Conservation (phyloP, 441 rosid genomes). For the Viola pubescens region DNA sequence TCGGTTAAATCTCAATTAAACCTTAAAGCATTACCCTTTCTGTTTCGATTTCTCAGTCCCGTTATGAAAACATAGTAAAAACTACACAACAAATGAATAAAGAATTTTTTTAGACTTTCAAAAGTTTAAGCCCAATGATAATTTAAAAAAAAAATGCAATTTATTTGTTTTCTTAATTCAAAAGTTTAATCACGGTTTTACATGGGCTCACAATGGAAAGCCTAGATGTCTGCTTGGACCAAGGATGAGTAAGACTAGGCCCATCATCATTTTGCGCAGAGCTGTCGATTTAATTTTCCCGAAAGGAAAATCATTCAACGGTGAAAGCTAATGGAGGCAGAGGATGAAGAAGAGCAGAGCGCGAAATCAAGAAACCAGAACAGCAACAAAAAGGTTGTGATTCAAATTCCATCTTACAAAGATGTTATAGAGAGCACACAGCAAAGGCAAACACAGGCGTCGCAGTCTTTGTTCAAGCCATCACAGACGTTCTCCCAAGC, state of each 20-base stretch:
- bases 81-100: too few species aligned
- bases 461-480: slow-evolving; percentile 50
- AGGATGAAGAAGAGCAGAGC: slow-evolving; percentile 17
- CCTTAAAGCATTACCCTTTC: too few species aligned
- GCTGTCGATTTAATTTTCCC: neutral
- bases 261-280: neutral
- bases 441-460: neutral
- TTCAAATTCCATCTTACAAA: slow-evolving; percentile 72
- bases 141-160: too few species aligned
- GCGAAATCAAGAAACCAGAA: slow-evolving; percentile 8
- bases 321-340: slow-evolving; percentile 33
- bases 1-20: too few species aligned
- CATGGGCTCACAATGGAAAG: neutral
- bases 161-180: too few species aligned
- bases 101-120: too few species aligned
- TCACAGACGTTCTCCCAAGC: slow-evolving; percentile 83
- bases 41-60: too few species aligned
- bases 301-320: neutral
- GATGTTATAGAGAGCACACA: slow-evolving; percentile 43
- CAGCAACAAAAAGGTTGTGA: slow-evolving; percentile 45
- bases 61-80: too few species aligned
- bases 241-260: neutral
- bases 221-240: neutral
- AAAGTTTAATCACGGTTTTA: too few species aligned
- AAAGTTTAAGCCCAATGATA: too few species aligned